These are phyloP conservation scores for Rhododendron vialii DNA, from an alignment of 148 eudicot species.

Conservation along the genomic window DNA sequence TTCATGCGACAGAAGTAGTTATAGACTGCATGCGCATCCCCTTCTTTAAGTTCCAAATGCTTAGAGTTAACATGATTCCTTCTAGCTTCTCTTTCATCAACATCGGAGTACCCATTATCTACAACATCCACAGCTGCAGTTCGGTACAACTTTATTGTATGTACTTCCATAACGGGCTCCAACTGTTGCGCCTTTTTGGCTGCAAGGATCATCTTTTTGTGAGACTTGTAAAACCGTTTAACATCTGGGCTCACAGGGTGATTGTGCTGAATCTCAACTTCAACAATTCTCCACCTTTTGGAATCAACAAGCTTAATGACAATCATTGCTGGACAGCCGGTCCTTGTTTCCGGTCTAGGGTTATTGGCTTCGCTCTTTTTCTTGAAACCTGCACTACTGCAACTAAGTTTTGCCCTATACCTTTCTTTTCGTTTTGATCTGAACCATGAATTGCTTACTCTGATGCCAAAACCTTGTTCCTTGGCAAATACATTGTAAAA, in stretches of 20 bases:
- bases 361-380: slow-evolving; percentile 32
- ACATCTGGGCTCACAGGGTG: slow-evolving; percentile 30
- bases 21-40: slow-evolving; percentile 34
- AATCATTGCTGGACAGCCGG: slow-evolving; percentile 41
- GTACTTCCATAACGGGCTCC: slow-evolving; percentile 26
- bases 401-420: slow-evolving; percentile 41
- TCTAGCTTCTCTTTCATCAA: slow-evolving; percentile 17
- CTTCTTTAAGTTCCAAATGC: slow-evolving; percentile 37
- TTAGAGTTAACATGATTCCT: slow-evolving; percentile 15
- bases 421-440: slow-evolving; percentile 32
- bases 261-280: slow-evolving; percentile 34
- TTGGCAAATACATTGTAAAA: slow-evolving; percentile 30
- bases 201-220: slow-evolving; percentile 34
- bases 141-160: slow-evolving; percentile 30
- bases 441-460: slow-evolving; percentile 44
- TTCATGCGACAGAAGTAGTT: slow-evolving; percentile 41
- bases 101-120: slow-evolving; percentile 12
- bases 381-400: slow-evolving; percentile 45
- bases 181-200: slow-evolving; percentile 23
- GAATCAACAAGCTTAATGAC: slow-evolving; percentile 35
- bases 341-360: slow-evolving; percentile 41
- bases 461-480: slow-evolving; percentile 35
- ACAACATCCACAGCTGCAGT: slow-evolving; percentile 20
- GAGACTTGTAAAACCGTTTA: slow-evolving; percentile 33
- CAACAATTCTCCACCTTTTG: slow-evolving; percentile 36